These are phyloP conservation scores for Lizonia empirigonia DNA, from an alignment of 2,329 filamentous ascomycete species.

Conservation along the genomic window DNA sequence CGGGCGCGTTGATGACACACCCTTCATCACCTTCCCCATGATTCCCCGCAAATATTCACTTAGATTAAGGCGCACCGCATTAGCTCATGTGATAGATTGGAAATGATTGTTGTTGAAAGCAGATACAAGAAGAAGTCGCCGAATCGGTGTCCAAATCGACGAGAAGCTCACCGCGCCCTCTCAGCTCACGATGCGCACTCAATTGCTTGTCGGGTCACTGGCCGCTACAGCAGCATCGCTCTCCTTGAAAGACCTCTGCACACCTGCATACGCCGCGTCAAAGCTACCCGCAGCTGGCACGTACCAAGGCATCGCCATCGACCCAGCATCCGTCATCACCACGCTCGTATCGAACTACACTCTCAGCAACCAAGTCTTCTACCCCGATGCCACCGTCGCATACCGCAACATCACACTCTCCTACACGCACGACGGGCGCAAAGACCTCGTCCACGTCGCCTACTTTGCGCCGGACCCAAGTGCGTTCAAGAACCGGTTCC, in stretches of 20 bases:
- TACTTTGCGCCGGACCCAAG: constrained; percentile 53
- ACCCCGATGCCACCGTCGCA: constrained; percentile 1
- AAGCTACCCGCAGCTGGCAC: not conserved
- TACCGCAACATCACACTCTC: constrained; percentile 56
- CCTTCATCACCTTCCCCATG: not conserved
- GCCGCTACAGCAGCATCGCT: not conserved
- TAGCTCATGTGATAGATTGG: not conserved
- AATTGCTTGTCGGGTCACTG: not conserved
- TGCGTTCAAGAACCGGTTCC: constrained; percentile 53
- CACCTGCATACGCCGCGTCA: not conserved
- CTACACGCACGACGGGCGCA: constrained; percentile 51
- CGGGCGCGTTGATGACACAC: not conserved
- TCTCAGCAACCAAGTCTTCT: constrained; percentile 1
- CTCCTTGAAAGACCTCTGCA: not conserved
- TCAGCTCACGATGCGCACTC: not conserved
- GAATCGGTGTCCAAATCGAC: not conserved
- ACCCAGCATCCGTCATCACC: not conserved
- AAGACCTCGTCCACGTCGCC: constrained; percentile 17
- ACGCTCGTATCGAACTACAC: not conserved
- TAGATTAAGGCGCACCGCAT: not conserved
- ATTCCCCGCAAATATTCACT: not conserved
- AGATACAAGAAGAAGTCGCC: not conserved
- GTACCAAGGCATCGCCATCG: not conserved
- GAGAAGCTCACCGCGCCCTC: not conserved
- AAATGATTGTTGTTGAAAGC: too few species aligned